Conservation (phyloP, 495 filamentous ascomycete species). For the Talaromyces ruber region DNA sequence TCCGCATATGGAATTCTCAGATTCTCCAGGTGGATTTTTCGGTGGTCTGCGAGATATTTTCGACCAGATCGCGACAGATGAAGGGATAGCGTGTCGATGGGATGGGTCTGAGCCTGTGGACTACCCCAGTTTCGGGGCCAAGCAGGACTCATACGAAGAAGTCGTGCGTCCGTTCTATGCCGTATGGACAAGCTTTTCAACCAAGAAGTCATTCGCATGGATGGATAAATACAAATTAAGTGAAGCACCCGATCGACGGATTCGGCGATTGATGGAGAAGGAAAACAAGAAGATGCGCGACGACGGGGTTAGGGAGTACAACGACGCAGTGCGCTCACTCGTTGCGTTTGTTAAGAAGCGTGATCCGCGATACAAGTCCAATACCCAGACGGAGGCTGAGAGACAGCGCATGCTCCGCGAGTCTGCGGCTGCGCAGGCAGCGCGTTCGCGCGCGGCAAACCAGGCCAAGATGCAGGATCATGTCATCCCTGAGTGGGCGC, state of each 20-base stretch:
- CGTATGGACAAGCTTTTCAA: constrained; percentile 73
- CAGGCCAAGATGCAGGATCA: constrained; percentile 59
- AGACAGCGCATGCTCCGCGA: constrained; percentile 72
- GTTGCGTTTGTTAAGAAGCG: constrained; percentile 89
- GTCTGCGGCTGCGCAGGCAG: constrained; percentile 75
- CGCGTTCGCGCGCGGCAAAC: constrained; percentile 71
- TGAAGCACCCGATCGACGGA: constrained; percentile 79
- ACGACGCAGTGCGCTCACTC: constrained; percentile 81
- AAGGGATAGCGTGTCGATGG: constrained; percentile 62
- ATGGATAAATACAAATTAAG: constrained; percentile 71
- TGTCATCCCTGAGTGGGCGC: constrained; percentile 72
- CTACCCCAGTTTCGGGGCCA: constrained; percentile 75
- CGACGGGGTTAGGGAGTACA: constrained; percentile 77
- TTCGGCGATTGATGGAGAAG: constrained; percentile 85
- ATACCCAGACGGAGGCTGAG: constrained; percentile 67
- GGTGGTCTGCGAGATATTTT: constrained; percentile 67
- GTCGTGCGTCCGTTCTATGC: constrained; percentile 76
- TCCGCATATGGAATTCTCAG: constrained; percentile 65
- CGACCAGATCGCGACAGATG: constrained; percentile 70
- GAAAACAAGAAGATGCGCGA: constrained; percentile 86
- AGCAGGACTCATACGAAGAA: constrained; percentile 57
- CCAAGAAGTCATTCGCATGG: constrained; percentile 82
- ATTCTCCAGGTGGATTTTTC: constrained; percentile 75
- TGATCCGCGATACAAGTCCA: constrained; percentile 70
- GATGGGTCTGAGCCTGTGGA: constrained; percentile 46